A percentile compares a stretch with the other conserved stretches of the same genome.
Conservation (phyloP, 495 filamentous ascomycete species). For the Tuber magnatum region DNA sequence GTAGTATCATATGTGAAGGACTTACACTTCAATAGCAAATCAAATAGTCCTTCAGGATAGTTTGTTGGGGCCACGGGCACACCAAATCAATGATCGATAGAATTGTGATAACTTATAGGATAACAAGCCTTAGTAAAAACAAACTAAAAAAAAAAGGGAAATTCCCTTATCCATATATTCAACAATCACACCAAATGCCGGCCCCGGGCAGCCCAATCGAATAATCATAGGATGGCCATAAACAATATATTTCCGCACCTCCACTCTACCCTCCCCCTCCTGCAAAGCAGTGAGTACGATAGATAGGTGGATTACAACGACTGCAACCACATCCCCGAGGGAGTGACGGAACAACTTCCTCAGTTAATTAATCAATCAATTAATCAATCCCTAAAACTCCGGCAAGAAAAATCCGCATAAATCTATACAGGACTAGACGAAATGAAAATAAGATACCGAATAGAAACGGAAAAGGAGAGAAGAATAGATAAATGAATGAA, state of each 20-base stretch:
- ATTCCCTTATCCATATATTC: not conserved
- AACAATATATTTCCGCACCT: not conserved
- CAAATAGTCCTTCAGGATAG: not conserved
- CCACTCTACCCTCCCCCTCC: not conserved
- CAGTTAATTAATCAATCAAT: not conserved
- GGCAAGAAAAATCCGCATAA: conserved; percentile 7
- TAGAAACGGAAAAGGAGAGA: not conserved
- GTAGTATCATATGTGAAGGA: not conserved
- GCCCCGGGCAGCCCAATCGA: not conserved
- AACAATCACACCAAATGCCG: not conserved
- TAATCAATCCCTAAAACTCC: not conserved
- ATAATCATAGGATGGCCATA: not conserved
- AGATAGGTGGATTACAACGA: not conserved
- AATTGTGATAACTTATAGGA: not conserved
- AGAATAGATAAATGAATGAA: conserved; percentile 4
- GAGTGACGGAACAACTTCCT: not conserved
- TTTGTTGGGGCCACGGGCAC: not conserved
- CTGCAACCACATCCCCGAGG: not conserved
- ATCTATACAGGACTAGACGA: not conserved
- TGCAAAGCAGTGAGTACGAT: not conserved
- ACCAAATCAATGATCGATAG: not conserved
- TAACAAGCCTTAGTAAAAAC: not conserved
- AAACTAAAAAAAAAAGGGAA: not conserved
- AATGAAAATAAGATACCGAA: not conserved
- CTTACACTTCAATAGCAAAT: not conserved